Base-by-base conservation (phyloP, 352 stramenopile species). In the Phytophthora europaea region DNA sequence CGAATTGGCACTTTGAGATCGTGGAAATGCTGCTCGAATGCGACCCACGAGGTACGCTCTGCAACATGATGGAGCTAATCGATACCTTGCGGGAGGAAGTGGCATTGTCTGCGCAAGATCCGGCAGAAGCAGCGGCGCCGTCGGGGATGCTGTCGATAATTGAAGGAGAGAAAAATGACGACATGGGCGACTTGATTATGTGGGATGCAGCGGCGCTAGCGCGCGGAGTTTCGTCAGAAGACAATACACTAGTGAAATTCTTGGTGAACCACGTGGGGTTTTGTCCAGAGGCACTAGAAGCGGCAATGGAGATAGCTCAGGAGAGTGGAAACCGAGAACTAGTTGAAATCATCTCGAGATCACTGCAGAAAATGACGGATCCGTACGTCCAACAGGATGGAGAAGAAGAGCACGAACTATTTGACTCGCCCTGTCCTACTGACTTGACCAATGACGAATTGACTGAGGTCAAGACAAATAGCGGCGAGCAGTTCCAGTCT, bases 41-140 rank as follows among this genome's bases (percentile, higher is more conserved):
- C 28, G 77, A 84, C 47, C 70, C 74, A 15, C 73, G 77, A 31
- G 77, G 77, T 8, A 34, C 22, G 5, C 43, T 84, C 20, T 71
- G 67, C 20, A 76, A 75, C 33, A 58, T 75, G n/a, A 51, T 73
- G 36, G 38, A 78, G 16, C 67, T 84, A 10, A 53, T 84, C 4
- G 45, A 61, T 26, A 50, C 56, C n/a, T 40, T 84, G 6, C 36
- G 61, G 13, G 62, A 71, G 20, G 60, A 66, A 58, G n/a, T 56
- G 36, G 34, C 26, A n/a, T 28, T 65, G 47, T 38, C 31, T 20
- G 15, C 51, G 15, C 51, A 62, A 62, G 20, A 47, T 9, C 34
- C 34, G 34, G 12, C 15, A n/a, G 38, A 47, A 20, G 13, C 51
- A 34, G 52, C 23, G 33, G 10, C 31, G 10, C 15, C 28, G 20